Base-by-base conservation (phyloP, 106 monocot genomes). In the Xerophyta viscosa region DNA sequence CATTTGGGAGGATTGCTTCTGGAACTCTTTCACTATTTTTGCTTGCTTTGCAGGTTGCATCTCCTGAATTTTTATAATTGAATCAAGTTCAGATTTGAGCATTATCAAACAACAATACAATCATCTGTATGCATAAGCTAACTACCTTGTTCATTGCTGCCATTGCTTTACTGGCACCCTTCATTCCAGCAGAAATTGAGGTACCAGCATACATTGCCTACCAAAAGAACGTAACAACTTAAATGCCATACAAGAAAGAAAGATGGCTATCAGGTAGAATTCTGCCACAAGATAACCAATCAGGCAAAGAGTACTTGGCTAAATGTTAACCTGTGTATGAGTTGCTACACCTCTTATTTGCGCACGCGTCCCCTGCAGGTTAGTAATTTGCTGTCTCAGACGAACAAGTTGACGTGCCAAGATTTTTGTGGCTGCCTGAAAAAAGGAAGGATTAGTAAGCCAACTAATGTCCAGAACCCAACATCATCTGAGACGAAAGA, bases 81-180 rank as follows among this genome's bases (percentile, higher is more conserved):
- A n/a, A n/a, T n/a, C n/a, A n/a, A n/a, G n/a, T n/a, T n/a, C n/a
- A n/a, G n/a, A n/a, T n/a, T n/a, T n/a, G n/a, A n/a, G n/a, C n/a
- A n/a, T n/a, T 36, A 6, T 39, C 15, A 1, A 1, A 12, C n/a
- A n/a, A n/a, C n/a, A n/a, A n/a, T n/a, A n/a, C n/a, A n/a, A n/a
- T n/a, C n/a, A n/a, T n/a, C n/a, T n/a, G n/a, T n/a, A n/a, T n/a
- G n/a, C n/a, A n/a, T 15, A 2, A 3, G 15, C 3, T 39, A 2
- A 2, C 10, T 71, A 98, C 98, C 77, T 90, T 89, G 51, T 98
- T 98, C 98, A 98, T 90, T 27, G 98, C 82, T 47, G 81, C 72
- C 98, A 98, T 98, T 50, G 90, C 90, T 74, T 90, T 98, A 64
- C 82, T 98, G 53, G 98, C 98, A 45, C 98, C 90, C 62, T 90